Evolutionary conservation across 805 yeast species (phyloP), one percentile per base, ranked within the genome.

Genomic region (Candida ficus): DNA sequence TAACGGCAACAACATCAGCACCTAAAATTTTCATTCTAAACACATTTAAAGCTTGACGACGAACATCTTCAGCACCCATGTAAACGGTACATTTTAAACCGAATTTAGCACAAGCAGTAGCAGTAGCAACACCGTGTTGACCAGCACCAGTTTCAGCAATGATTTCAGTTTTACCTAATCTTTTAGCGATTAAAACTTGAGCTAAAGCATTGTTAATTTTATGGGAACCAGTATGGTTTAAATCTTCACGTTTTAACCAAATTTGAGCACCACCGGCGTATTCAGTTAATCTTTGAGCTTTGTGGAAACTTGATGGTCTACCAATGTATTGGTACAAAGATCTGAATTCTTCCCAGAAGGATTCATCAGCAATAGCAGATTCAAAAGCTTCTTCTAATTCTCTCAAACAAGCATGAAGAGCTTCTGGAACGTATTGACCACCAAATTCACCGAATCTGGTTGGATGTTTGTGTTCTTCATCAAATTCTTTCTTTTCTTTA

Each of bases 11-110:
- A 43, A 93, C 99, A 41, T 85, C 82, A 30, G 99, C 99, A 53
- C 99, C 99, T 47, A 93, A 71, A 36, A 93, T 83, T 64, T 88
- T 76, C 95, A 93, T 93, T 71, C 99, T 80, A 75, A 93, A 93
- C 29, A 93, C 99, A 58, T 93, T 93, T 50, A 93, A 73, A 12
- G 99, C 97, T 73, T 93, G 99, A 67, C 99, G 86, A 64, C 96
- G 83, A 33, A 87, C 96, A 68, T 93, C 99, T 67, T 93, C 99
- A 33, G 98, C 98, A 48, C 99, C 99, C 99, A 93, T 93, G 59
- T 78, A 91, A 27, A 93, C 95, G 13, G 87, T 87, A 71, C 99
- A 93, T 61, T 84, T 77, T 65, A 93, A 63, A 38, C 99, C 99
- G 54, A 93, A 85, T 58, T 84, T 84, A 48, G 95, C 95, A 71